Evolutionary conservation across 139 green algal species (phyloP).

Genomic region (Chlamydomonas incerta): DNA sequence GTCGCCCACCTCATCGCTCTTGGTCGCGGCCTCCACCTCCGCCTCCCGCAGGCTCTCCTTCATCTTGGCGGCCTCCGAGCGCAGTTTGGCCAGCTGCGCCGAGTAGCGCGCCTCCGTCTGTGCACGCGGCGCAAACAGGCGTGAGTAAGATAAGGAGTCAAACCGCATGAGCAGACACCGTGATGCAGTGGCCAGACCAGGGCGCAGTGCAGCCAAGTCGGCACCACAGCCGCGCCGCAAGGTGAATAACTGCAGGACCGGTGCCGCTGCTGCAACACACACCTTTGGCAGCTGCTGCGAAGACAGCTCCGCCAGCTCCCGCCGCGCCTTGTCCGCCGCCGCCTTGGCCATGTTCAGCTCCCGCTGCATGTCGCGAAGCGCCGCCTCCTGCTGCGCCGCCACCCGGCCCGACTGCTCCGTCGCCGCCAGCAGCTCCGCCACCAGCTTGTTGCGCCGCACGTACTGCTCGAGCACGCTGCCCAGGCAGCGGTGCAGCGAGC

Average conservation of each 20-base stretch:
- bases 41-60: constrained; percentile 35
- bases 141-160: too few relatives aligned
- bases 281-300: constrained; percentile 47
- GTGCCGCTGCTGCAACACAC: too few relatives aligned
- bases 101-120: constrained; percentile 10
- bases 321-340: constrained; percentile 9
- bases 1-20: constrained; percentile 31
- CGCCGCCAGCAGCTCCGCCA: constrained; percentile 45
- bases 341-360: not conserved
- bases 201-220: too few relatives aligned
- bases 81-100: constrained; percentile 13
- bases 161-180: too few relatives aligned
- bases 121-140: too few relatives aligned
- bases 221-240: too few relatives aligned
- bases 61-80: constrained; percentile 11
- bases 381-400: constrained; percentile 24
- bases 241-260: too few relatives aligned
- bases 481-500: constrained; percentile 18
- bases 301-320: constrained; percentile 18
- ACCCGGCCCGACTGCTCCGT: not conserved
- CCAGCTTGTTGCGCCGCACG: constrained; percentile 40
- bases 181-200: too few relatives aligned
- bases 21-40: not conserved
- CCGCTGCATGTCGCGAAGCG: constrained; percentile 34
- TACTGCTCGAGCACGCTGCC: constrained; percentile 31